phyloP scores from a whole-genome alignment of 2,329 filamentous ascomycete genomes.

The Sordariomycetes sp. region DNA sequence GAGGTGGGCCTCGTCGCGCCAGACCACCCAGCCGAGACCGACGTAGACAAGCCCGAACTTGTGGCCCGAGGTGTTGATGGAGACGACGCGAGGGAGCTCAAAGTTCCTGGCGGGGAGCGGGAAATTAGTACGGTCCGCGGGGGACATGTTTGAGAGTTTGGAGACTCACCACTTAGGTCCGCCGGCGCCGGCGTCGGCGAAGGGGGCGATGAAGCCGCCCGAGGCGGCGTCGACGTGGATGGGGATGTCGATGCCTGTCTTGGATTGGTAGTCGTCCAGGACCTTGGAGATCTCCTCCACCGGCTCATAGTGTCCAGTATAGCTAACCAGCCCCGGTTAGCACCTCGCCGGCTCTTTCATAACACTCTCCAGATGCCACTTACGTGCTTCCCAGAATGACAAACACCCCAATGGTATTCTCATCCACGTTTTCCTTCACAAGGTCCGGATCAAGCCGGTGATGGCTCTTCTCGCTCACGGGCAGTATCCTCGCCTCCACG shows the following conservation, averaged over 20 bases:
- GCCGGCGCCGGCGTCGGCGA: conserved; percentile 42
- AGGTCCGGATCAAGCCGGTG: conserved; percentile 53
- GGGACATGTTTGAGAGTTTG: too few relatives aligned
- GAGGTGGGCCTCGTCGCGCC: conserved; percentile 53
- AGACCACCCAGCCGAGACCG: conserved; percentile 61
- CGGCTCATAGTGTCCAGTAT: conserved; percentile 64
- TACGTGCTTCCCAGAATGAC: conserved; percentile 57
- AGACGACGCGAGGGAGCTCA: conserved; percentile 48
- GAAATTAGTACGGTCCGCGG: not conserved
- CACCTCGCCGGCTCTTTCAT: not conserved
- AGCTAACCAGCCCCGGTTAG: conserved; percentile 19
- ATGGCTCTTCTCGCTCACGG: conserved; percentile 48
- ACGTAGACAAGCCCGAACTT: conserved; percentile 56
- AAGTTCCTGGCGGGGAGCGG: conserved; percentile 35
- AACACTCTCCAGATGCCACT: not conserved
- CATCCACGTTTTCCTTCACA: conserved; percentile 57
- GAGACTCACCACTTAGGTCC: conserved; percentile 43
- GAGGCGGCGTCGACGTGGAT: conserved; percentile 57
- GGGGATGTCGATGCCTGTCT: conserved; percentile 53
- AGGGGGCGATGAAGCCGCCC: conserved; percentile 52
- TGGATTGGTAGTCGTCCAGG: conserved; percentile 49
- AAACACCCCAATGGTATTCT: conserved; percentile 69
- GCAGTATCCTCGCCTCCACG: conserved; percentile 55
- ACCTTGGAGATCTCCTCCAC: conserved; percentile 58
- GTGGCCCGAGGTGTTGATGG: conserved; percentile 54